Conservation (phyloP, 2,329 filamentous ascomycete genomes). For the Exophiala sp. region DNA sequence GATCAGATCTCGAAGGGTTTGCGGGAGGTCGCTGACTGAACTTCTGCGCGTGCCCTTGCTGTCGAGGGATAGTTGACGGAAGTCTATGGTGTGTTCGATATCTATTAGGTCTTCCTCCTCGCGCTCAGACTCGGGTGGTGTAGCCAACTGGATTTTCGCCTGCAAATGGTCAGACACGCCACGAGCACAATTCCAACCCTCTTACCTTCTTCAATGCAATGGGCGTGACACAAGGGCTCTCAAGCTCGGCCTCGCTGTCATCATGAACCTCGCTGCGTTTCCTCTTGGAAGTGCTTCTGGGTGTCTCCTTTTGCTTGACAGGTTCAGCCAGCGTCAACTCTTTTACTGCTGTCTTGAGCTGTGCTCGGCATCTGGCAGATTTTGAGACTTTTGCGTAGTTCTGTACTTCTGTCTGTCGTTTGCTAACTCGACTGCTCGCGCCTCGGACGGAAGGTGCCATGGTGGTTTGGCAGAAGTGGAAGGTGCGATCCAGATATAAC, state of each 20-base stretch:
- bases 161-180: constrained; percentile 5
- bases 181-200: not conserved
- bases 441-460: constrained; percentile 25
- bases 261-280: constrained; percentile 14
- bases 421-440: constrained; percentile 15
- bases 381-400: constrained; percentile 23
- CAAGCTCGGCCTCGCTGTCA: constrained; percentile 14
- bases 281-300: constrained; percentile 15
- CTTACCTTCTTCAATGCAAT: constrained; percentile 14
- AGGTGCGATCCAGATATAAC: constrained; percentile 17
- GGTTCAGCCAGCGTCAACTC: constrained; percentile 8
- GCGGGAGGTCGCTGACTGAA: constrained; percentile 11
- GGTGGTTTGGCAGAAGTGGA: constrained; percentile 4
- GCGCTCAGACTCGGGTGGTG: constrained; percentile 14
- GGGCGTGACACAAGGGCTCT: not conserved
- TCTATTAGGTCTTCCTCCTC: constrained; percentile 7
- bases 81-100: constrained; percentile 11
- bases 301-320: constrained; percentile 1
- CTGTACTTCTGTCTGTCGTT: constrained; percentile 18
- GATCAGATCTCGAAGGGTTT: constrained; percentile 17
- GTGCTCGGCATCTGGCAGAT: constrained; percentile 6
- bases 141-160: constrained; percentile 15
- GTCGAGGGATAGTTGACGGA: constrained; percentile 17
- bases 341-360: constrained; percentile 6
- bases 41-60: not conserved